Conservation (phyloP, 106 monocot species). For the Phalaenopsis aphrodite region DNA sequence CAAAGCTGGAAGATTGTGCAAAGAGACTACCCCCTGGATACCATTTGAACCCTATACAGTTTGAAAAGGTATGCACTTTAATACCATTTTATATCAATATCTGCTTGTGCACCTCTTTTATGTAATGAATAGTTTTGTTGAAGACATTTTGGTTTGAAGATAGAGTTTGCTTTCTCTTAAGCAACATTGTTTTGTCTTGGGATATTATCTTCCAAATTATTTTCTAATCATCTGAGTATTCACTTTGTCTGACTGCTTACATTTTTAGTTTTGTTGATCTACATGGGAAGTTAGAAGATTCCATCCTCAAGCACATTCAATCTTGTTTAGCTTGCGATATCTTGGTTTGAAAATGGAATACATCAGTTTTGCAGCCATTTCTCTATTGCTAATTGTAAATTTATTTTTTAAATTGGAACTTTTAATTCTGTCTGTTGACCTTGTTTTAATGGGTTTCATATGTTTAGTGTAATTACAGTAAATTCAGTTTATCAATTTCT, state of each 20-base stretch:
- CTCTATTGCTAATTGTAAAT: not conserved
- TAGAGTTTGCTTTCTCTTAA: not conserved
- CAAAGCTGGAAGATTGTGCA: conserved; percentile 53
- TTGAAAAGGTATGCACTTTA: conserved; percentile 65
- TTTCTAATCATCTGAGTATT: too few relatives aligned
- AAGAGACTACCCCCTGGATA: conserved; percentile 55
- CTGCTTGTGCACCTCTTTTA: not conserved
- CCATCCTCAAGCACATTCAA: not conserved
- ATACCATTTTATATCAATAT: not conserved
- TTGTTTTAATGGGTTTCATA: too few relatives aligned
- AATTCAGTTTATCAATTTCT: too few relatives aligned
- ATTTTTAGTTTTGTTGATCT: too few relatives aligned
- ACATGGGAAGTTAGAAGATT: too few relatives aligned
- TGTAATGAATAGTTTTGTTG: not conserved
- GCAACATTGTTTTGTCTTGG: too few relatives aligned
- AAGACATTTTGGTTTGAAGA: not conserved
- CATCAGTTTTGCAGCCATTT: not conserved
- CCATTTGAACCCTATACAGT: conserved; percentile 77
- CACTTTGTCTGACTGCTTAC: too few relatives aligned
- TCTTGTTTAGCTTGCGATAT: not conserved
- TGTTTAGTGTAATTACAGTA: too few relatives aligned
- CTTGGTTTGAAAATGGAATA: not conserved
- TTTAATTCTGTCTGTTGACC: not conserved
- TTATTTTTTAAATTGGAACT: not conserved
- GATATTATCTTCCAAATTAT: too few relatives aligned